Evolutionary conservation across 75 land plant genomes (phyloP).

Genomic region (Picea glauca): DNA sequence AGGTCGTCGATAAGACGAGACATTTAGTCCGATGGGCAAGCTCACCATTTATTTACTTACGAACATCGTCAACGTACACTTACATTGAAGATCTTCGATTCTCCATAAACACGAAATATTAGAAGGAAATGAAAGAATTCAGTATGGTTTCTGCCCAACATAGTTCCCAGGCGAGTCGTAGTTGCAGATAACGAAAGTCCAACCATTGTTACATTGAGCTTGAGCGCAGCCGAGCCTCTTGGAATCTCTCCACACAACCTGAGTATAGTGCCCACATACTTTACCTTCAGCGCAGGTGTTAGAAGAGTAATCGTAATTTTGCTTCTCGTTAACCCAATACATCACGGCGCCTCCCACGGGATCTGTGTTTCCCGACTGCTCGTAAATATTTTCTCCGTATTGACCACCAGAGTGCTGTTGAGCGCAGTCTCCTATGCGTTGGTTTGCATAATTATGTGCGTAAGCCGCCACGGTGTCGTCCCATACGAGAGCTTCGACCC

Average conservation of each 20-base stretch:
- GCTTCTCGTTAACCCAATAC: conserved; percentile 33
- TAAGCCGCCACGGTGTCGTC: conserved; percentile 41
- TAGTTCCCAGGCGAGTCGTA: conserved; percentile 61
- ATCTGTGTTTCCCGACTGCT: conserved; percentile 49
- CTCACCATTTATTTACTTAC: too few relatives aligned
- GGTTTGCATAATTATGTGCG: conserved; percentile 66
- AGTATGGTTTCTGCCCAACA: conserved; percentile 39
- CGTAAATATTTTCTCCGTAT: conserved; percentile 50
- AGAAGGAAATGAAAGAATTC: too few relatives aligned
- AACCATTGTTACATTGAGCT: conserved; percentile 30
- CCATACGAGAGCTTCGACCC: conserved; percentile 56
- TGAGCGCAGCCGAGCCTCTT: conserved; percentile 41
- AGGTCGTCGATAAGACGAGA: too few relatives aligned
- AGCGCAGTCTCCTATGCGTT: conserved; percentile 45
- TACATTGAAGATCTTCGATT: too few relatives aligned
- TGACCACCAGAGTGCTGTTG: conserved; percentile 56
- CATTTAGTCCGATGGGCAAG: too few relatives aligned
- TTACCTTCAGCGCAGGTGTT: conserved; percentile 35
- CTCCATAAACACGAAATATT: too few relatives aligned
- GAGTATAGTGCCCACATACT: conserved; percentile 59
- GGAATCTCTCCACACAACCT: conserved; percentile 43
- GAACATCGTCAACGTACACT: too few relatives aligned
- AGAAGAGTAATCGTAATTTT: conserved; percentile 37
- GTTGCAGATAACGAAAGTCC: conserved; percentile 38
- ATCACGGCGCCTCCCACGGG: conserved; percentile 42